Evolutionary conservation across 768 basidiomycete species (phyloP).

Genomic region (Rhizopogon vesiculosus): DNA sequence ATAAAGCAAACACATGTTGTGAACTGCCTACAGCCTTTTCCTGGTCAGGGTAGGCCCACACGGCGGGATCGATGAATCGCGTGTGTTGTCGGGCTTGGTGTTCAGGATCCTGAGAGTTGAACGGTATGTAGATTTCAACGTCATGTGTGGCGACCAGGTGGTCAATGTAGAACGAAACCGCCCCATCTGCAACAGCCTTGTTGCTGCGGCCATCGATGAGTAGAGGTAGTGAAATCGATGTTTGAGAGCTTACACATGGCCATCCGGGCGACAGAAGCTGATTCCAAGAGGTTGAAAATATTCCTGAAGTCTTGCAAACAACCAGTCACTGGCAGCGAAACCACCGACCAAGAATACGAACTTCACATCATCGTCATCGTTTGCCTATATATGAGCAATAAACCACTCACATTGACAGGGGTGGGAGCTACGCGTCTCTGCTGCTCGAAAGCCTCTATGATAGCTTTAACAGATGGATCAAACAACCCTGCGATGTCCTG

Average conservation of each 20-base stretch:
- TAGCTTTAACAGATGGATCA: background rate
- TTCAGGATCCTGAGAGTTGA: constrained; percentile 24
- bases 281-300: constrained; percentile 32
- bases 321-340: constrained; percentile 43
- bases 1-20: no score
- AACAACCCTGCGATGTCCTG: background rate
- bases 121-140: constrained; percentile 22
- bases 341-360: constrained; percentile 49
- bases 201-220: constrained; percentile 20
- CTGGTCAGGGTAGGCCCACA: no score
- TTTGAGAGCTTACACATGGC: constrained; percentile 36
- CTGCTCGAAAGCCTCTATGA: background rate
- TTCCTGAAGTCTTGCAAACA: constrained; percentile 38
- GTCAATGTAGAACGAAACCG: constrained; percentile 34
- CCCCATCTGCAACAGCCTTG: constrained; percentile 51
- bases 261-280: constrained; percentile 42
- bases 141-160: constrained; percentile 41
- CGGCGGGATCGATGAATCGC: constrained; percentile 19
- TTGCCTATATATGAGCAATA: background rate
- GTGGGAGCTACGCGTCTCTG: constrained; percentile 10
- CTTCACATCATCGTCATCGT: constrained; percentile 4
- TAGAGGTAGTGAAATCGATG: background rate
- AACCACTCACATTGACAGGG: constrained; percentile 23
- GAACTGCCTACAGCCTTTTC: no score
- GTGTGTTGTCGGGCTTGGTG: constrained; percentile 29